A percentile compares a stretch with the other conserved stretches of the same genome.
These are phyloP conservation scores for Candida nanaspora DNA, from an alignment of 805 yeast genomes.

Conservation along the genomic window DNA sequence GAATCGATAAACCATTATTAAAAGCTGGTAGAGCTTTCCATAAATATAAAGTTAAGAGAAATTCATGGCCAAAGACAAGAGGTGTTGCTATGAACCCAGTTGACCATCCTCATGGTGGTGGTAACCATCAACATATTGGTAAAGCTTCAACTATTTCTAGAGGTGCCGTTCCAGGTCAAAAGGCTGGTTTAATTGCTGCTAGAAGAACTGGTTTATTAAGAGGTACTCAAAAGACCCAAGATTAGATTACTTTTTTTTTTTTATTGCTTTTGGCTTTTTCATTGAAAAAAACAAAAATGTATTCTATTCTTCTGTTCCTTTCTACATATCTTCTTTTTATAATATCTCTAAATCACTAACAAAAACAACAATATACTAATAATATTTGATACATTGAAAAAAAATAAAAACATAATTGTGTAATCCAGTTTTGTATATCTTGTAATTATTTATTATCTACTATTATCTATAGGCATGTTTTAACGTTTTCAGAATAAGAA, in stretches of 20 bases:
- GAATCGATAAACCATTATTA: conserved; percentile 98
- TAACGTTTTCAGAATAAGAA: too few species aligned
- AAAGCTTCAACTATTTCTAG: conserved; percentile 98
- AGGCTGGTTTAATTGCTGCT: conserved; percentile 99
- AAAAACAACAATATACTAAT: too few species aligned
- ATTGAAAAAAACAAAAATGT: too few species aligned
- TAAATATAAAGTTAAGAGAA: conserved; percentile 98
- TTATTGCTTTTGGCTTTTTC: too few species aligned
- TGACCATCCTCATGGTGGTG: conserved; percentile 99
- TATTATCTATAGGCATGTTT: too few species aligned
- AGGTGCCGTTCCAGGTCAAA: conserved; percentile 99
- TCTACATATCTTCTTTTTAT: too few species aligned
- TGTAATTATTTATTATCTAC: too few species aligned
- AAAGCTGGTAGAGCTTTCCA: conserved; percentile 99
- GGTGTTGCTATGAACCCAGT: conserved; percentile 99
- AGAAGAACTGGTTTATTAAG: conserved; percentile 99
- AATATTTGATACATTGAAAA: too few species aligned
- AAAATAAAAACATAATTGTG: too few species aligned
- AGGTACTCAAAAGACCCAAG: conserved; percentile 57
- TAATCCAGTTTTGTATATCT: too few species aligned
- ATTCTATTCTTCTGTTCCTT: too few species aligned
- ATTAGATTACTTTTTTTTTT: background rate
- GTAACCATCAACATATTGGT: conserved; percentile 99
- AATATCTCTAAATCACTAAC: too few species aligned
- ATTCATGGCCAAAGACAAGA: conserved; percentile 99